phyloP scores from a whole-genome alignment of 1,139 yeast species.

The Magnusiomyces starmeri region DNA sequence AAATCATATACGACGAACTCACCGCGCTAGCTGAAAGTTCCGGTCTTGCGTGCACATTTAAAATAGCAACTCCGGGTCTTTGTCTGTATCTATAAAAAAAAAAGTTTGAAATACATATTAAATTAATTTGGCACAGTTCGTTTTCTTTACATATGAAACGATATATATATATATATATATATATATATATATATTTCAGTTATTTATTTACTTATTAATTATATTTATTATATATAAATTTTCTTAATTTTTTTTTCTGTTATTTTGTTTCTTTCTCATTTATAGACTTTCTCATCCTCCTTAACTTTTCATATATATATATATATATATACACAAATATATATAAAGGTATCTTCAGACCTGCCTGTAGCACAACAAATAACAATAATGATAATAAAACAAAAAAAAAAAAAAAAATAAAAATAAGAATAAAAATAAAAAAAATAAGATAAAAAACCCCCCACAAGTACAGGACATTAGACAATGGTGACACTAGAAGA shows the following conservation, averaged over 20 bases:
- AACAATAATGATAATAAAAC: no score
- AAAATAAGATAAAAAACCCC: not conserved
- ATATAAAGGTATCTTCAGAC: no score
- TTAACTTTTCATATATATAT: not conserved
- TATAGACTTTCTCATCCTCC: not conserved
- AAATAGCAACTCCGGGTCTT: constrained; percentile 24
- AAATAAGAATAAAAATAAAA: not conserved
- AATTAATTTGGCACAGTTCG: no score
- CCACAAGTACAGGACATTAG: constrained; percentile 12
- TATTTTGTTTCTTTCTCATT: not conserved
- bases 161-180: not conserved
- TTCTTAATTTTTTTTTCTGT: not conserved
- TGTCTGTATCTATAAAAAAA: constrained; percentile 11
- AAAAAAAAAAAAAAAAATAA: not conserved
- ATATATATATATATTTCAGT: not conserved
- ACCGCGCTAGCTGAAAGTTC: constrained; percentile 17
- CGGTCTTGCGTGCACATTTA: constrained; percentile 22
- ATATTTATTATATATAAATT: not conserved
- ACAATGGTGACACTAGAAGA: constrained; percentile 62
- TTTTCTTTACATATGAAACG: no score
- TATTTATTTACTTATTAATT: constrained; percentile 9
- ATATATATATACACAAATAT: not conserved
- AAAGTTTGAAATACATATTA: not conserved
- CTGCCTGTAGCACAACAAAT: no score
- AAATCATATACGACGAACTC: constrained; percentile 21